Base-by-base conservation (phyloP, 2,329 filamentous ascomycete genomes). In the Herpotrichia juniperi region DNA sequence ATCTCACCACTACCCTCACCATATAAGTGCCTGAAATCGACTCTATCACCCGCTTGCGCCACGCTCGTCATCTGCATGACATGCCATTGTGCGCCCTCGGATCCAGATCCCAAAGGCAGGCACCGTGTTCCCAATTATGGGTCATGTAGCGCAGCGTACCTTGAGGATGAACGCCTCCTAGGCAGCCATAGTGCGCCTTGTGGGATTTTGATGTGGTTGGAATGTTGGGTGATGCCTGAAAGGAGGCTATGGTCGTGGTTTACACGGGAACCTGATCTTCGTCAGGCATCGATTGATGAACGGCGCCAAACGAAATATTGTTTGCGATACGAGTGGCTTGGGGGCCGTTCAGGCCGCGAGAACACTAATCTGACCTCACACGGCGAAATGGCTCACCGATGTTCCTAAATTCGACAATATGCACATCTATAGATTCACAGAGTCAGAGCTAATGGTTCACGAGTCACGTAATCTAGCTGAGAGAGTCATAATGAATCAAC, bases 301-400 rank as follows among this genome's bases (percentile, higher is more conserved):
- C 12, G 37, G 37, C 37, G 37, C 19, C 19, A 34, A 34, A 34
- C 31, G 31, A 34, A 34, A 34, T n/a, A n/a, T n/a, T n/a, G n/a
- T n/a, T 11, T 34, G 31, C 9, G 31, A 10, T 14, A 5, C 8
- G 12, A 25, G 19, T 40, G 26, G 26, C 26, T 7, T 28, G 37
- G 37, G 37, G 37, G 37, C n/a, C 34, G 8, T 7, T 40, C 21
- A 47, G 45, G 45, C 45, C 10, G 8, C 45, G 30, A 35, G 17
- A 44, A 44, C 25, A 19, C 45, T 24, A 47, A 40, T 47, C 22
- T 40, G 28, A 47, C 45, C 34, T 47, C 45, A 47, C 19, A 24
- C 19, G 19, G 19, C 17, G 7, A 28, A 37, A 21, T 7, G 17
- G 3, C 19, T n/a, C 37, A 40, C 19, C 10, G 37, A 25, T 7